Evolutionary conservation across 202 grass and related monocot genomes (phyloP), one percentile per base, ranked within the genome.

Genomic region (Bolboschoenoplectus hybrid): DNA sequence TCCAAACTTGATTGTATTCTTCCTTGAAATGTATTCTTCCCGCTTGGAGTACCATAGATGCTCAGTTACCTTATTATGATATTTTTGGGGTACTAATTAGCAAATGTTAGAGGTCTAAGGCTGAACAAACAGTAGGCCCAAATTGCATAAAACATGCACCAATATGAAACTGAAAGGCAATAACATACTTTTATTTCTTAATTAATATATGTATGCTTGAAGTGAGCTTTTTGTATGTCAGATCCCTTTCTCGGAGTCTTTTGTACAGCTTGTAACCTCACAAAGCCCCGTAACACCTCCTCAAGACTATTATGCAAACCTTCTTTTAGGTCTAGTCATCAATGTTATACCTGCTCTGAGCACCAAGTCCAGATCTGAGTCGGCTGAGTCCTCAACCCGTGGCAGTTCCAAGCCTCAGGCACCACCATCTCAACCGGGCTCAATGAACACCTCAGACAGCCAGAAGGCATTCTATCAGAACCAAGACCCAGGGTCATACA

Each of bases 391-490:
- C 78, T 86, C 86, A 16, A 74, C 79, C 46, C 82, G 67, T 84
- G 49, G 74, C 81, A 38, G 71, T 6, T 84, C 85, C 61, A 96
- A 92, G 85, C 85, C 82, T 70, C 89, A 91, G 87, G 52, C 84
- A 46, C 85, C 93, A 46, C 85, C 93, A 89, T 63, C 81, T 41
- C 94, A 97, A 81, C 44, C 90, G 82, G 87, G 92, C 83, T 87
- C 89, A 67, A 77, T 87, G 36, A 89, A 82, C 87, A 91, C 65
- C 74, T 87, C 79, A 0, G 92, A 95, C 89, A 91, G 87, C 68
- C 91, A 94, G 87, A 94, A 89, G 83, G 93, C 96, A 86, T 98
- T 98, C 90, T 98, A 96, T 88, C 93, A 98, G 83, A 96, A 94
- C 81, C 96, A 98, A 88, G 96, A 98, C 86, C 96, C 96, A 86